Percentiles rank a stretch among this genome's conserved stretches.
These are phyloP conservation scores for Penicillium psychrosexuale DNA, from an alignment of 2,329 filamentous ascomycete species.

Conservation along the genomic window DNA sequence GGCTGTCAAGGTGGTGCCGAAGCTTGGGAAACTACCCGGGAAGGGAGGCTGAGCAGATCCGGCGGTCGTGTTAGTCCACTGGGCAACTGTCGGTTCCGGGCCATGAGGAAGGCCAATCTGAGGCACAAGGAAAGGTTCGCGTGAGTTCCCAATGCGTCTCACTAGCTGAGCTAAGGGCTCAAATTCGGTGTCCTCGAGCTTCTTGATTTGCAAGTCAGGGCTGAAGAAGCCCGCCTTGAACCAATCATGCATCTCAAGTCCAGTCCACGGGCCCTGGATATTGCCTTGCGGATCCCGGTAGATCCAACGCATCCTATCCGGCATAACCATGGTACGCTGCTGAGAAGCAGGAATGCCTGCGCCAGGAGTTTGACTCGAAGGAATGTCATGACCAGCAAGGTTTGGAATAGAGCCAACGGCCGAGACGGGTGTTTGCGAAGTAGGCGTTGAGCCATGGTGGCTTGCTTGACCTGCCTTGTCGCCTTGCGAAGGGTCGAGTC, in stretches of 20 bases:
- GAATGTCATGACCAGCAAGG: constrained; percentile 31
- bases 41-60: constrained; percentile 79
- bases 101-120: constrained; percentile 95
- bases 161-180: constrained; percentile 94
- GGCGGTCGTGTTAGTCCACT: constrained; percentile 51
- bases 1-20: constrained; percentile 91
- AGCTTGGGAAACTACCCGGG: constrained; percentile 85
- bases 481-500: constrained; percentile 37
- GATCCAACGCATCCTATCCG: constrained; percentile 97
- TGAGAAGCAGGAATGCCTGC: constrained; percentile 66
- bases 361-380: constrained; percentile 35
- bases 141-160: constrained; percentile 90
- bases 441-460: constrained; percentile 30
- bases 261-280: constrained; percentile 91
- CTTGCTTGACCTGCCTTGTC: constrained; percentile 32
- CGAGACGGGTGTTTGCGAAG: constrained; percentile 38
- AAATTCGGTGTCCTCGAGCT: constrained; percentile 88
- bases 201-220: constrained; percentile 89
- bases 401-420: constrained; percentile 34
- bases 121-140: constrained; percentile 94
- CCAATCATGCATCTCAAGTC: constrained; percentile 99
- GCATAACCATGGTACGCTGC: constrained; percentile 95
- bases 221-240: constrained; percentile 99
- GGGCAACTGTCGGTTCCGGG: constrained; percentile 55
- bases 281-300: constrained; percentile 93